Percentiles rank a stretch among this genome's conserved stretches.
Evolutionary conservation across 257 asterid species (phyloP).

Genomic region (Penstemon eatonii): DNA sequence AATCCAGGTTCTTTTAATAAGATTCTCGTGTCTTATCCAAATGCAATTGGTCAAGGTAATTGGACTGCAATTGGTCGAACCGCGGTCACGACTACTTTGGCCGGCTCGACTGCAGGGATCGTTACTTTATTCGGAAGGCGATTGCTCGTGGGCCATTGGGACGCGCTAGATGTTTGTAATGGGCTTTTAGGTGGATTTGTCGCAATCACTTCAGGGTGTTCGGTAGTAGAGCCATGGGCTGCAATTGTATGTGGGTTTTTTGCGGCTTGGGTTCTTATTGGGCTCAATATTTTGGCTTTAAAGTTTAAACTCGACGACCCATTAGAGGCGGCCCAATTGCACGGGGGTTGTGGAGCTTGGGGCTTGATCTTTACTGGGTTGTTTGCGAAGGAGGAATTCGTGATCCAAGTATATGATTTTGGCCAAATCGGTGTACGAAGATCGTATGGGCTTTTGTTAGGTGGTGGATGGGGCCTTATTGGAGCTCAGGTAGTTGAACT

Average conservation of each 20-base stretch:
- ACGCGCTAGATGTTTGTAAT: constrained; percentile 56
- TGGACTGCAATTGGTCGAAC: constrained; percentile 58
- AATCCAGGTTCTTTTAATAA: constrained; percentile 56
- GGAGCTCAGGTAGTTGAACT: constrained; percentile 59
- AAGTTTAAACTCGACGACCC: constrained; percentile 55
- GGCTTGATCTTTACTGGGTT: constrained; percentile 62
- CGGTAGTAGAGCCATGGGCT: constrained; percentile 74
- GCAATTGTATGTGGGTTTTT: constrained; percentile 54
- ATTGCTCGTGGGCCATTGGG: constrained; percentile 58
- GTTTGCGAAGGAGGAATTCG: constrained; percentile 51
- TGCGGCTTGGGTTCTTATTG: constrained; percentile 60
- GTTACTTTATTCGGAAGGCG: constrained; percentile 53
- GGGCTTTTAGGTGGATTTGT: constrained; percentile 70
- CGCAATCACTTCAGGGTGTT: constrained; percentile 62
- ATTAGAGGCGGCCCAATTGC: constrained; percentile 61
- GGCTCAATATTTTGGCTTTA: constrained; percentile 44
- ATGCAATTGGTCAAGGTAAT: constrained; percentile 35
- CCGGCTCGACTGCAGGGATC: constrained; percentile 54
- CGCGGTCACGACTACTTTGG: constrained; percentile 50
- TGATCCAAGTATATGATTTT: constrained; percentile 44
- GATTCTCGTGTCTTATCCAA: constrained; percentile 47
- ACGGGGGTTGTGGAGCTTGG: constrained; percentile 74
- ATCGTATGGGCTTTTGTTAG: constrained; percentile 49
- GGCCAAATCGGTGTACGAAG: constrained; percentile 36
- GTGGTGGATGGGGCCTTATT: constrained; percentile 64